Base-by-base conservation (phyloP, 495 filamentous ascomycete species). In the Aspergillus mulundensis region DNA sequence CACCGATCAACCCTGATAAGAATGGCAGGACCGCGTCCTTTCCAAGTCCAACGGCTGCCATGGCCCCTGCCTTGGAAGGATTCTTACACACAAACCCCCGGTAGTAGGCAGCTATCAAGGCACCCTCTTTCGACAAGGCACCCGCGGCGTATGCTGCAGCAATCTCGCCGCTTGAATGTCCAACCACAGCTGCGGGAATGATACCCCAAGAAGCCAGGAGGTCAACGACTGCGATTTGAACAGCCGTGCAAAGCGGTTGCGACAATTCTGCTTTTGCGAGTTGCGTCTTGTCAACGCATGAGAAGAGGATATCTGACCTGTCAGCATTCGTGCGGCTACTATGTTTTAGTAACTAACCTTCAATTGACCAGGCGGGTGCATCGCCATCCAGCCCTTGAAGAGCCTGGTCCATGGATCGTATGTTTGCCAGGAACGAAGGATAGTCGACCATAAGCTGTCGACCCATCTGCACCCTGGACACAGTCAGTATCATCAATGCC, bases 21-120 rank as follows among this genome's bases (percentile, higher is more conserved):
- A 58, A 0, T 75, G 43, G 21, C 64, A 58, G 7, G 28, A 28
- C 0, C 38, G 64, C 57, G 0, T 60, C 59, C 0, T 6, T 5
- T 19, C 70, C 69, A 15, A 72, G 61, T 0, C 81, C 81, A 4
- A 84, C 75, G 0, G 81, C 82, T 64, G 82, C 59, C 67, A 70
- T 70, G 1, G 53, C 55, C 4, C 64, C 66, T 19, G 24, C 28
- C 4, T 20, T 36, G 4, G 45, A 11, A 4, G 23, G 18, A 7
- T n/a, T 24, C n/a, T 53, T 32, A 3, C 43, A 16, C 1, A 25
- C 46, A 60, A 57, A 1, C 49, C 62, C 19, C 44, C 36, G 71
- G 34, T 73, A 78, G 50, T 81, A 84, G 0, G 84, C 79, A 36
- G 80, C 58, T 0, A 54, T 42, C 8, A 84, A 74, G 4, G 81